Evolutionary conservation across 129 eudicot genomes (phyloP), one percentile per base, ranked within the genome.

Genomic region (Ambrosia trifida): DNA sequence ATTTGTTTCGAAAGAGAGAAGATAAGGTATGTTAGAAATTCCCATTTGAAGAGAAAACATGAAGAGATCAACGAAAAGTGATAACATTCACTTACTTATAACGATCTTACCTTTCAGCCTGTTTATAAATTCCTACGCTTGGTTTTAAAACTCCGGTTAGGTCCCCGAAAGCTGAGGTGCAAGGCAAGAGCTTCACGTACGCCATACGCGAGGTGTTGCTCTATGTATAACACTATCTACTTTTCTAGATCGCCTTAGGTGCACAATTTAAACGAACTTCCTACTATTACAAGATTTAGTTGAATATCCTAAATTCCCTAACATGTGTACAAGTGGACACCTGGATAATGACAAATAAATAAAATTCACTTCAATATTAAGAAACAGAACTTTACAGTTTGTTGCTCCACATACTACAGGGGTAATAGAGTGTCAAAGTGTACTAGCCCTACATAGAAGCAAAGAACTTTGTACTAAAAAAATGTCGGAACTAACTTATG

Each of bases 331-430:
- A 10, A 56, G 33, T 11, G 36, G 62, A 56, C 35, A 4, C 62
- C 36, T 10, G 12, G 35, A 57, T 0, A 11, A 57, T 24, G 38
- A 57, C 5, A 24, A 35, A 28, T 57, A 8, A 3, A 11, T 57
- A 57, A 57, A 24, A 36, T 57, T 57, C 11, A 57, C n/a, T 57
- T 17, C 38, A 28, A n/a, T 57, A 18, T 31, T 31, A 30, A 0
- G 63, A 30, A 31, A 30, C 6, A 59, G 19, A 13, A 30, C 4
- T 20, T 59, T 31, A 3, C 13, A 0, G 10, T 30, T 31, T 51
- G 58, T 35, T 16, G 36, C 51, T 35, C 33, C 49, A 69, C 9
- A 68, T 68, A 50, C 46, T 68, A 51, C 49, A 33, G n/a, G 45
- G 28, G 6, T 36, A 5, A 11, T 44, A 20, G 12, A 19, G 13